Conservation (phyloP, 768 basidiomycete genomes). For the Ramaria sp. region DNA sequence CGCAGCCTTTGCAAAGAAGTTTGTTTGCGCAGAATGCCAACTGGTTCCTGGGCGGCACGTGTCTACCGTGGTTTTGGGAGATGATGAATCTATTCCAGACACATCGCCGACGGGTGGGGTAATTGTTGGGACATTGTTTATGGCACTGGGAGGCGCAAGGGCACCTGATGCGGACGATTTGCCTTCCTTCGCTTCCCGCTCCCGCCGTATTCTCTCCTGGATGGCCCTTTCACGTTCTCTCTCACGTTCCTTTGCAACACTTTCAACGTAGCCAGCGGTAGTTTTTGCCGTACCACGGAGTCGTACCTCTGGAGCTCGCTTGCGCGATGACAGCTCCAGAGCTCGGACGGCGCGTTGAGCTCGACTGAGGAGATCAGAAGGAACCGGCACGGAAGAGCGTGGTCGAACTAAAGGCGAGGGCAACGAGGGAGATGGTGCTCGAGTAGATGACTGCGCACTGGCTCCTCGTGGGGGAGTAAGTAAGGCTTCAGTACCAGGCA, state of each 20-base stretch:
- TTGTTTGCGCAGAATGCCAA: slow-evolving; percentile 1
- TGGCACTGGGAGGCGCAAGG: neutral
- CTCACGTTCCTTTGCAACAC: slow-evolving; percentile 66
- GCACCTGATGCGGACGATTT: neutral
- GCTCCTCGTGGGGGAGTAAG: slow-evolving; percentile 2
- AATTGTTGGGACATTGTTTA: neutral
- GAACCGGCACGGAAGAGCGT: slow-evolving; percentile 8
- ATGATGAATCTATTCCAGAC: neutral
- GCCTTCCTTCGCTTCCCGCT: slow-evolving; percentile 7
- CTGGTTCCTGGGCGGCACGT: neutral
- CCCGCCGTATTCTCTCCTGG: slow-evolving; percentile 28
- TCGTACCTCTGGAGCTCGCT: slow-evolving; percentile 24
- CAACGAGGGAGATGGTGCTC: neutral
- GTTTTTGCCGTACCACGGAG: slow-evolving; percentile 46
- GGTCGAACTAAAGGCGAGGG: neutral
- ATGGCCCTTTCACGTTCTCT: slow-evolving; percentile 65
- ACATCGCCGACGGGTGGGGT: neutral
- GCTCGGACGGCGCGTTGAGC: slow-evolving; percentile 35
- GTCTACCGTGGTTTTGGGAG: neutral
- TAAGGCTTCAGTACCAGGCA: slow-evolving; percentile 26
- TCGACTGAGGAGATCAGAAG: slow-evolving; percentile 27
- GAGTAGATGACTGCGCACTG: neutral
- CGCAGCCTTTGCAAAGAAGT: slow-evolving; percentile 6
- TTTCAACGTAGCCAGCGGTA: slow-evolving; percentile 63
- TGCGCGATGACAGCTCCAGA: slow-evolving; percentile 37